phyloP scores from a whole-genome alignment of 2,329 filamentous ascomycete species.

The Sporothrix humicola region DNA sequence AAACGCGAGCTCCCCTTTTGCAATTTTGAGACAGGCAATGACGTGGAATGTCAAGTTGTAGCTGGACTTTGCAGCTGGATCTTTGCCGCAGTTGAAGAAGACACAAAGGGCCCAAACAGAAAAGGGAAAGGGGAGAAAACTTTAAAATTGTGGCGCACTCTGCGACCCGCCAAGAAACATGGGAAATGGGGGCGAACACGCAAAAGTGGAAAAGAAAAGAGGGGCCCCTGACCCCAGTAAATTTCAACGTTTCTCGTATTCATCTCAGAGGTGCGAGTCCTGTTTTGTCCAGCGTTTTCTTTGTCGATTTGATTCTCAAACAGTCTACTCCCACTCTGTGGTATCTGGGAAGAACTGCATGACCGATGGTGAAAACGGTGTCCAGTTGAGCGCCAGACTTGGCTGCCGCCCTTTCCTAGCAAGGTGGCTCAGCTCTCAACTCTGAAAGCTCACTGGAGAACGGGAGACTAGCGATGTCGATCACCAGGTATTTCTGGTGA shows the following conservation, averaged over 20 bases:
- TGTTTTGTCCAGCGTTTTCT: too few species aligned
- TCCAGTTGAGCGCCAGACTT: too few species aligned
- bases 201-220: not conserved
- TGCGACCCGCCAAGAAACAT: not conserved
- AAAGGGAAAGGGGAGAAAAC: not conserved
- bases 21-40: too few species aligned
- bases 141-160: conserved; percentile 13
- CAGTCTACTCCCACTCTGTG: too few species aligned
- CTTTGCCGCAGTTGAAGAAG: not conserved
- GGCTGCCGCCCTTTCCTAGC: too few species aligned
- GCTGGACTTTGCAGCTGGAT: too few species aligned
- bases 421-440: not conserved
- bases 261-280: too few species aligned
- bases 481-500: not conserved
- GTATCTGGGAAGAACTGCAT: too few species aligned
- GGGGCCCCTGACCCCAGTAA: not conserved
- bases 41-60: too few species aligned
- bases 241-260: not conserved
- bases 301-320: too few species aligned
- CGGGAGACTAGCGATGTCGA: not conserved
- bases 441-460: conserved; percentile 1
- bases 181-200: not conserved
- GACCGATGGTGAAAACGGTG: too few species aligned
- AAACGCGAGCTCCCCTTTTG: too few species aligned
- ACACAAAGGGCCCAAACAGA: not conserved